Base-by-base conservation (phyloP, 73 alveolate genomes). In the Paramecium primaurelia region DNA sequence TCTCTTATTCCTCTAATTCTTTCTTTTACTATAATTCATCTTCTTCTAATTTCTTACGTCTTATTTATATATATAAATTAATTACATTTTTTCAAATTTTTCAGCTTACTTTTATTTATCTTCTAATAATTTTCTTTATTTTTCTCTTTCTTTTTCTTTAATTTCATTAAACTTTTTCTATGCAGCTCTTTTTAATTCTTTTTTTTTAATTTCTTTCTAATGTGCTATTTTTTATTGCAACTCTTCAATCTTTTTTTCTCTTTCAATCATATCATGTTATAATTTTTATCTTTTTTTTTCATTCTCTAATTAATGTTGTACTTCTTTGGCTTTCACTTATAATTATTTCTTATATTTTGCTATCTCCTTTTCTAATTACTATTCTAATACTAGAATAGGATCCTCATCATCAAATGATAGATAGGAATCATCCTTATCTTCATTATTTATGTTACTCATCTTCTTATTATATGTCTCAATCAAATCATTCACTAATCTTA, bases 391-490 rank as follows among this genome's bases (percentile, higher is more conserved):
- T 4, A 75, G 36, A 75, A 75, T 75, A 75, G 88, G 88, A n/a
- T 75, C 88, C 12, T 75, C 88, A 4, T 75, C 88, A 75, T 75
- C 88, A 75, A 38, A 75, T 8, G 88, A 75, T 3, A 75, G 60
- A 42, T 75, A 75, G n/a, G 88, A 75, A n/a, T 25, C 59, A 9
- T 75, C 88, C 20, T 75, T 42, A 14, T 37, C 59, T 38, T 37
- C 88, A 30, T 38, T 25, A 36, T 75, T 38, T 10, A 75, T 75
- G 47, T 18, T 42, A 14, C 68, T 42, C 88, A 75, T 75, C 59
- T 75, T 75, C 30, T 42, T 75, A 26, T 75, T 38, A 16, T 75
- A 75, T 1, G 88, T 75, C 40, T 75, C 88, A 75, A 75, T 42
- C 59, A 75, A 38, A 38, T 75, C 88, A 75, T 75, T 75, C 58